Evolutionary conservation across 768 basidiomycete species (phyloP).

Genomic region (Amanita jacksonii): DNA sequence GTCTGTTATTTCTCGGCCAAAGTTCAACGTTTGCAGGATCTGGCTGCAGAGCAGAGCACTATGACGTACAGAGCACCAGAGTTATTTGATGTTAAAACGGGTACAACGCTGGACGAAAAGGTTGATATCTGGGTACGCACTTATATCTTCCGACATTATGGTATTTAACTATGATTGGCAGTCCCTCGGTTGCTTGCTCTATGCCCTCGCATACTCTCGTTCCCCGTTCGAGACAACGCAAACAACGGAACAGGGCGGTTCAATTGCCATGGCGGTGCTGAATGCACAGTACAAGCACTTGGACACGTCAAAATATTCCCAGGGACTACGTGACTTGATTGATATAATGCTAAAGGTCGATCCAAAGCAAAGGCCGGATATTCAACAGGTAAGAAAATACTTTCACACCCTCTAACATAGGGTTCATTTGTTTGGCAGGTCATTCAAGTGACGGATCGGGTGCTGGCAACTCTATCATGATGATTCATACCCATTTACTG

Average conservation of each 20-base stretch:
- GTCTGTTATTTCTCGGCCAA: background rate
- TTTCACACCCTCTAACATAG: constrained; percentile 1
- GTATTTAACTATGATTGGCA: constrained; percentile 19
- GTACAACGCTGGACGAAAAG: constrained; percentile 78
- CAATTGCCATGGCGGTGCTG: constrained; percentile 95
- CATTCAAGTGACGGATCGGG: constrained; percentile 52
- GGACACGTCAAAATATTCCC: constrained; percentile 64
- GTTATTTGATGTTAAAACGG: constrained; percentile 95
- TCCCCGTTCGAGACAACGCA: constrained; percentile 94
- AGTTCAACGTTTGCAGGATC: constrained; percentile 43
- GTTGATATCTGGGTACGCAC: constrained; percentile 88
- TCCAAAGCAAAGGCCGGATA: constrained; percentile 75
- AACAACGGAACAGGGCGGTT: constrained; percentile 90
- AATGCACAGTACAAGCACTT: constrained; percentile 93
- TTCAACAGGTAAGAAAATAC: constrained; percentile 58
- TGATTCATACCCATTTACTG: no score
- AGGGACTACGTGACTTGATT: constrained; percentile 74
- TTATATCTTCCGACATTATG: background rate
- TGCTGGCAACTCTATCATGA: constrained; percentile 44
- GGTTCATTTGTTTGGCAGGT: constrained; percentile 33
- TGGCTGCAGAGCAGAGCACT: constrained; percentile 95
- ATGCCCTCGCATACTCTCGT: constrained; percentile 88
- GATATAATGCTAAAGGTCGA: constrained; percentile 79
- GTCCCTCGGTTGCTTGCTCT: constrained; percentile 95
- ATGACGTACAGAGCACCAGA: constrained; percentile 99